A percentile compares a stretch with the other conserved stretches of the same genome.
These are phyloP conservation scores for Botrytis deweyae DNA, from an alignment of 2,329 filamentous ascomycete species.

Conservation along the genomic window DNA sequence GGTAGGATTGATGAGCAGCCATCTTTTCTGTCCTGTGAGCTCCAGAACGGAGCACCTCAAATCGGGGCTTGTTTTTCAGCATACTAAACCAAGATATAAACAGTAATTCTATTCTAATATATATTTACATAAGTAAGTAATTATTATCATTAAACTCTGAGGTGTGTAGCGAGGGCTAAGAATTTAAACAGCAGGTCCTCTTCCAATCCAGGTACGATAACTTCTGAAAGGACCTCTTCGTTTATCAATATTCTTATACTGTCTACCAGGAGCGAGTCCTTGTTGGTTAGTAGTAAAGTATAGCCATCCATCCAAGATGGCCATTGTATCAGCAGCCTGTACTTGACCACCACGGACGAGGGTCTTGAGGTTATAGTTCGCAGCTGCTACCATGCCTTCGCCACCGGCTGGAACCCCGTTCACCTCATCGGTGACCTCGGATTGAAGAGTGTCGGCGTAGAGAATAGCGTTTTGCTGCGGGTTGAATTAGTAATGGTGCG, in stretches of 20 bases:
- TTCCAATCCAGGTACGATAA: background rate
- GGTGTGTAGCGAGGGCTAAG: too few relatives aligned
- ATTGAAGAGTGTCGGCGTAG: background rate
- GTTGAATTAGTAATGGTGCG: background rate
- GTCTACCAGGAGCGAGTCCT: slow-evolving; percentile 10
- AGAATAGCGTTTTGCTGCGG: slow-evolving; percentile 8
- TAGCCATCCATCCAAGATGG: slow-evolving; percentile 11
- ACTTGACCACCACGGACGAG: background rate
- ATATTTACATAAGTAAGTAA: background rate
- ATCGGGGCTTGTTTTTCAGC: background rate
- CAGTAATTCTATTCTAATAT: background rate
- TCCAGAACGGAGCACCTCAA: background rate
- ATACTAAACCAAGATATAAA: background rate
- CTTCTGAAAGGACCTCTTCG: slow-evolving; percentile 4
- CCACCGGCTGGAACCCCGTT: background rate
- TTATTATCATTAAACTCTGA: background rate
- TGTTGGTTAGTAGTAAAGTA: slow-evolving; percentile 12
- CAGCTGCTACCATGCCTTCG: background rate
- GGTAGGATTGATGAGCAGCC: background rate
- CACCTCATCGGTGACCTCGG: slow-evolving; percentile 4
- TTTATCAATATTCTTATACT: slow-evolving; percentile 10
- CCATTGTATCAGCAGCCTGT: slow-evolving; percentile 12
- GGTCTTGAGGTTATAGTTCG: slow-evolving; percentile 3
- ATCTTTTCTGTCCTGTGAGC: background rate
- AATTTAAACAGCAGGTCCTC: background rate